Evolutionary conservation across 306 rosid genomes (phyloP).

Genomic region (Dalbergia oliveri): DNA sequence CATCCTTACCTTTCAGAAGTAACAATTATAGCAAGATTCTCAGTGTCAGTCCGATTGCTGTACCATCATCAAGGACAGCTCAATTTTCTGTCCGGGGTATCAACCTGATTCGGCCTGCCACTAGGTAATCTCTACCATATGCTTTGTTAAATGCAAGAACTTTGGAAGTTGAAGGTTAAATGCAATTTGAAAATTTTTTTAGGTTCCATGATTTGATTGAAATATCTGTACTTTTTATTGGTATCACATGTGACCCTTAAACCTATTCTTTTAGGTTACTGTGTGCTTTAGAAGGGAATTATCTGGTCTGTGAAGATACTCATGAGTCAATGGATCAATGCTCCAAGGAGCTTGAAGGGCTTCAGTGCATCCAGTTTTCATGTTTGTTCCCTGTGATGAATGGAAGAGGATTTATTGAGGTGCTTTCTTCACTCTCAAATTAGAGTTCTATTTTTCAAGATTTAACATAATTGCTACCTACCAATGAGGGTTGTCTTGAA

Average conservation of each 20-base stretch:
- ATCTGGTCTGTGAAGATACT: slow-evolving; percentile 58
- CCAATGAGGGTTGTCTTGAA: background rate
- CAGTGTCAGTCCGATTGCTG: slow-evolving; percentile 72
- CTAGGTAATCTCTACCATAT: slow-evolving; percentile 56
- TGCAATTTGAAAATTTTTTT: slow-evolving; percentile 24
- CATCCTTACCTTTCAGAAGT: slow-evolving; percentile 64
- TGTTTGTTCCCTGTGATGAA: slow-evolving; percentile 63
- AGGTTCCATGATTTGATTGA: slow-evolving; percentile 11
- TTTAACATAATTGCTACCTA: background rate
- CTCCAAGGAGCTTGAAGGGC: slow-evolving; percentile 55
- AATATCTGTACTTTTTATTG: slow-evolving; percentile 15
- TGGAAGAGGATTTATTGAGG: slow-evolving; percentile 85
- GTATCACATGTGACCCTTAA: slow-evolving; percentile 12
- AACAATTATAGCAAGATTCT: slow-evolving; percentile 56
- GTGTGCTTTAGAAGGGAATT: slow-evolving; percentile 75
- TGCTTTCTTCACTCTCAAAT: slow-evolving; percentile 34
- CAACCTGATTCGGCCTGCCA: slow-evolving; percentile 59
- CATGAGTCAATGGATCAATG: slow-evolving; percentile 50
- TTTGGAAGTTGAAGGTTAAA: slow-evolving; percentile 7
- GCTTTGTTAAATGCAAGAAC: slow-evolving; percentile 27
- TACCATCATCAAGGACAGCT: slow-evolving; percentile 60
- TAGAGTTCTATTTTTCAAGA: background rate
- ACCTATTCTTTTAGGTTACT: slow-evolving; percentile 60
- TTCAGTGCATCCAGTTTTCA: slow-evolving; percentile 61
- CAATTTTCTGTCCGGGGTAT: slow-evolving; percentile 69